Evolutionary conservation across 106 monocot species (phyloP).

Genomic region (Platanthera zijinensis): DNA sequence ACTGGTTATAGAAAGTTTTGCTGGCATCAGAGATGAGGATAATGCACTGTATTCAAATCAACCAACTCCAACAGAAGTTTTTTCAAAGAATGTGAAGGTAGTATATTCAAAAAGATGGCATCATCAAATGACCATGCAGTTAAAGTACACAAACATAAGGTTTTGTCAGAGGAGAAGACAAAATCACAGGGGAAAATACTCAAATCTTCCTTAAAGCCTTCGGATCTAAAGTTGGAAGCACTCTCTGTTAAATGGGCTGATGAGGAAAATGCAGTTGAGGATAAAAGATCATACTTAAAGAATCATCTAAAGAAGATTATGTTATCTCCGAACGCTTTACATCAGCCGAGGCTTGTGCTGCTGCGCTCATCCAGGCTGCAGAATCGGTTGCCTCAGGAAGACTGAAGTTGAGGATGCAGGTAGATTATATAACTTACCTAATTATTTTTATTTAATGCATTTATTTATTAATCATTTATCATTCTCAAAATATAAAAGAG

Average conservation of each 20-base stretch:
- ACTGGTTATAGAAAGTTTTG: conserved; percentile 9
- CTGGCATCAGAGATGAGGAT: neutral
- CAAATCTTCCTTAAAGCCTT: conserved; percentile 61
- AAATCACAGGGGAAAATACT: conserved; percentile 12
- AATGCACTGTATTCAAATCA: neutral
- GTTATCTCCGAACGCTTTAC: conserved; percentile 35
- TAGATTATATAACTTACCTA: conserved; percentile 6
- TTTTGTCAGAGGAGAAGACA: conserved; percentile 5
- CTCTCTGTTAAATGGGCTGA: conserved; percentile 80
- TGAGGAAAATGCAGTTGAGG: conserved; percentile 12
- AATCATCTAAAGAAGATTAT: conserved; percentile 19
- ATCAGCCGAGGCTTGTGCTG: conserved; percentile 80
- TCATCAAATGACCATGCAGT: neutral
- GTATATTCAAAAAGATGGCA: neutral
- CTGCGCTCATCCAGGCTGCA: conserved; percentile 57
- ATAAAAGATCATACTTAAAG: conserved; percentile 16
- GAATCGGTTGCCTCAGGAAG: conserved; percentile 46
- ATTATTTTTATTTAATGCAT: neutral
- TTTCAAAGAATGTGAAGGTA: neutral
- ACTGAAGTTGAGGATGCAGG: conserved; percentile 68
- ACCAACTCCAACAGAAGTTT: neutral
- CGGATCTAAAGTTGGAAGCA: conserved; percentile 20
- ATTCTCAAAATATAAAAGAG: neutral
- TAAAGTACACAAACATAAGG: conserved; percentile 2
- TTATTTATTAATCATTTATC: neutral